phyloP scores from a whole-genome alignment of 192 early-diverging fungal genomes.

The Paraglomus brasilianum region DNA sequence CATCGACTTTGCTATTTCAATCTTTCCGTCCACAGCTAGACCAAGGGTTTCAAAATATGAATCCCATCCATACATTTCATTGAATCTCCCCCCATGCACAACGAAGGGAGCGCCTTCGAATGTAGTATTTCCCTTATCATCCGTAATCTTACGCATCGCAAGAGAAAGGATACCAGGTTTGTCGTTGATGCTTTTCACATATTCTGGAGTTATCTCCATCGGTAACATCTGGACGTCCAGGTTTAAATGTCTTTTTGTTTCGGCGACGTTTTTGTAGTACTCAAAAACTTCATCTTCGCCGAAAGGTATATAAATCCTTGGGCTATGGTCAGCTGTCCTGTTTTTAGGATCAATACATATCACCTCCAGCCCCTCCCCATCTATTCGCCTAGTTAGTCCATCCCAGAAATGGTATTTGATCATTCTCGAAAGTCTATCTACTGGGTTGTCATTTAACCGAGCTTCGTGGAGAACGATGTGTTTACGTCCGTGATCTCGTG shows the following conservation, averaged over 20 bases:
- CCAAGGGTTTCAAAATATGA: conserved; percentile 93
- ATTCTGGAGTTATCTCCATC: conserved; percentile 79
- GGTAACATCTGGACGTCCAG: conserved; percentile 84
- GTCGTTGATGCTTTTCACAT: conserved; percentile 89
- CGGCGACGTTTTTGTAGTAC: conserved; percentile 77
- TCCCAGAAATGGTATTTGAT: conserved; percentile 96
- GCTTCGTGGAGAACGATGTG: conserved; percentile 88
- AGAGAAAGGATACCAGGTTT: conserved; percentile 88
- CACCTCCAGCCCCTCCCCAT: conserved; percentile 79
- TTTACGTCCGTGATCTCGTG: conserved; percentile 81
- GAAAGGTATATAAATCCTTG: conserved; percentile 91
- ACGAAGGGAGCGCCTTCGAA: conserved; percentile 88
- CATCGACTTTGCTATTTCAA: conserved; percentile 89
- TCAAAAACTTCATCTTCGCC: conserved; percentile 70
- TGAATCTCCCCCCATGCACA: conserved; percentile 97
- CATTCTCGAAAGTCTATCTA: conserved; percentile 85
- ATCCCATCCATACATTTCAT: conserved; percentile 99
- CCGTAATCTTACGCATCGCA: conserved; percentile 55
- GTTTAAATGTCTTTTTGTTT: conserved; percentile 62
- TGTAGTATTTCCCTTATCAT: conserved; percentile 49
- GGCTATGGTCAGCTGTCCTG: conserved; percentile 66
- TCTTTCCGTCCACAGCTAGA: conserved; percentile 79
- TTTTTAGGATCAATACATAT: conserved; percentile 95
- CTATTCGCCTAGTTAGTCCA: conserved; percentile 85
- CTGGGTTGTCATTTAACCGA: conserved; percentile 91